phyloP scores from a whole-genome alignment of 2,329 filamentous ascomycete genomes.

The Aureobasidium sp. region DNA sequence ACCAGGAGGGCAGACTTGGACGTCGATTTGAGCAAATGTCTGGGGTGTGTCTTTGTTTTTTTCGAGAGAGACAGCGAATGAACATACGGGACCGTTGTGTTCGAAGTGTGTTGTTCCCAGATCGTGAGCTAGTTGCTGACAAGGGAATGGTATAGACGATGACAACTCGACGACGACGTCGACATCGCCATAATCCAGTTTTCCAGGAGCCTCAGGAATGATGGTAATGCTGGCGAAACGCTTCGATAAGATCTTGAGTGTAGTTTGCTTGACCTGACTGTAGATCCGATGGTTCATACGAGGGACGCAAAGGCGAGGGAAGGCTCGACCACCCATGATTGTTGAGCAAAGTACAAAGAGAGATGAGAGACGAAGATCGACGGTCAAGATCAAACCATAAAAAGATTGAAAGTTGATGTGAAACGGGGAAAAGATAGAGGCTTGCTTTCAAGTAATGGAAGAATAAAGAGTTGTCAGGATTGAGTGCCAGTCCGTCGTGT shows the following conservation, averaged over 20 bases:
- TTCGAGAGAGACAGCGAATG: conserved; percentile 45
- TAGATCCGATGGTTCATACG: conserved; percentile 60
- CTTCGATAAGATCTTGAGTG: conserved; percentile 39
- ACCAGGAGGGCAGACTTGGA: conserved; percentile 47
- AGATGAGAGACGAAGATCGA: not conserved
- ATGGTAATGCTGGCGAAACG: conserved; percentile 46
- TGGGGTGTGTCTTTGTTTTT: conserved; percentile 30
- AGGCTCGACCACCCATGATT: conserved; percentile 61
- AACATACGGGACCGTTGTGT: not conserved
- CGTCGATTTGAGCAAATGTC: conserved; percentile 58
- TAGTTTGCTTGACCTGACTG: conserved; percentile 40
- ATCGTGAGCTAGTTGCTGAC: conserved; percentile 18
- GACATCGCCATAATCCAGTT: conserved; percentile 63
- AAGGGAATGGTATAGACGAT: not conserved
- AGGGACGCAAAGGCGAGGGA: conserved; percentile 52
- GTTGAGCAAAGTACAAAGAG: conserved; percentile 4
- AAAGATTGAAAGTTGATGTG: not conserved
- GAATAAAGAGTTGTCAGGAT: not conserved
- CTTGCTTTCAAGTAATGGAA: not conserved
- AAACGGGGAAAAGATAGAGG: not conserved
- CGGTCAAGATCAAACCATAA: not conserved
- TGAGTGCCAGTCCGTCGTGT: not conserved
- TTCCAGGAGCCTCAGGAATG: conserved; percentile 63
- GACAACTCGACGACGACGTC: conserved; percentile 55
- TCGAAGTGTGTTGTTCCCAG: conserved; percentile 14